Evolutionary conservation across 495 filamentous ascomycete genomes (phyloP).

Genomic region (Aspergillus baeticus): DNA sequence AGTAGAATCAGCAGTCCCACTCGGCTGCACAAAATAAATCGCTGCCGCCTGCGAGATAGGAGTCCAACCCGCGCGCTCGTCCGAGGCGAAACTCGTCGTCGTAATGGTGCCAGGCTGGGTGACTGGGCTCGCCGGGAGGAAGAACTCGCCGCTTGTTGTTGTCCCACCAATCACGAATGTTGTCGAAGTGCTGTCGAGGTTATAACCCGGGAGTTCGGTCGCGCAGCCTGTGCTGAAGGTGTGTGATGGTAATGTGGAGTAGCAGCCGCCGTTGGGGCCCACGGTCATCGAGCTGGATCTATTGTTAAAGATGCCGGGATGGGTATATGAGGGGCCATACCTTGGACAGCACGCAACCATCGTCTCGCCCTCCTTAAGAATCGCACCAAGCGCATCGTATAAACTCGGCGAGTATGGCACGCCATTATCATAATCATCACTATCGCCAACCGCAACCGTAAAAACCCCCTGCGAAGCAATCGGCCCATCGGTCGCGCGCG

Average conservation of each 20-base stretch:
- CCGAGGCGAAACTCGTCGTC: no score
- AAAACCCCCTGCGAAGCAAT: no score
- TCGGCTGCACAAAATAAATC: no score
- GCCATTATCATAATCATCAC: no score
- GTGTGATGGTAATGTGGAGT: neutral
- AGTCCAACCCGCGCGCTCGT: no score
- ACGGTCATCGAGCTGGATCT: neutral
- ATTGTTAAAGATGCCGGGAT: neutral
- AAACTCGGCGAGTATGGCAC: neutral
- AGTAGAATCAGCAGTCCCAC: no score
- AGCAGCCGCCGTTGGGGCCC: neutral
- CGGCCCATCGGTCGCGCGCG: no score
- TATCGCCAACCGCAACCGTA: no score
- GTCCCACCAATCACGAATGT: neutral
- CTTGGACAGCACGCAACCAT: neutral
- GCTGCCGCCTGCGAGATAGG: no score
- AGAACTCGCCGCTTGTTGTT: neutral
- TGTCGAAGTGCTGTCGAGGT: neutral
- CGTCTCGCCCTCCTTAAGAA: neutral
- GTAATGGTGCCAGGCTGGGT: no score
- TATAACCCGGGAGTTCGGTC: neutral
- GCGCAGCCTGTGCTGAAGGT: neutral
- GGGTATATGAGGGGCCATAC: neutral
- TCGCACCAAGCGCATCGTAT: neutral
- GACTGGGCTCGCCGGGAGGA: neutral